Base-by-base conservation (phyloP, 805 yeast species). In the Zygosaccharomyces pseudorouxii region DNA sequence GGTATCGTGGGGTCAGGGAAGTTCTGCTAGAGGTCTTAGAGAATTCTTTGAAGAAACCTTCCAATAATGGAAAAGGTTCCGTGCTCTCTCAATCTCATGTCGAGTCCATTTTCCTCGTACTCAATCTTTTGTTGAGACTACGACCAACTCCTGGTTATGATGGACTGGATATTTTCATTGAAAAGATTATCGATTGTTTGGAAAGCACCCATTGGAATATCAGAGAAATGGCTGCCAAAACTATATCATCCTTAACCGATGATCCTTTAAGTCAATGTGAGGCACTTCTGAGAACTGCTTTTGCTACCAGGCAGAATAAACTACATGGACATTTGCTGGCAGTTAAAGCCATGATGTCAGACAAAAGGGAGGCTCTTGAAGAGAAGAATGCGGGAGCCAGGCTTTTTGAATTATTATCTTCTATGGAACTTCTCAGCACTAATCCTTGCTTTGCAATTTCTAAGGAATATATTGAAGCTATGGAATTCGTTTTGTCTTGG, bases 211-310 rank as follows among this genome's bases (percentile, higher is more conserved):
- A 75, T 47, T 92, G 96, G 96, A 89, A 89, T 57, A 76, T 93
- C 7, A 76, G 99, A 53, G 97, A 90, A 60, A 78, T 87, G 79
- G 86, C 96, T 0, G 87, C 96, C 0, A 74, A 82, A 59, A 78
- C 89, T 4, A 58, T 87, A 1, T 78, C 84, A 0, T 68, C 82
- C 0, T 64, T 84, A 42, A 62, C 78, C 1, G 70, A 66, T 1
- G 61, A 68, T 7, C 57, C 67, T 2, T 49, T 57, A 1, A 54
- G 55, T 3, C 71, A 72, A 29, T 58, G 72, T 5, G 28, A 42
- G 3, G 30, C 47, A 0, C 54, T 76, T 7, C 39, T 72, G 10
- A 35, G 44, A 0, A 48, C 52, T 14, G 54, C 64, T n/a, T 46
- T 65, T 0, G 42, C 50, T 2, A 23, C 39, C 0, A 49, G 65